Evolutionary conservation across 805 yeast species (phyloP), one percentile per base, ranked within the genome.

Genomic region (Lipomyces lipofer): DNA sequence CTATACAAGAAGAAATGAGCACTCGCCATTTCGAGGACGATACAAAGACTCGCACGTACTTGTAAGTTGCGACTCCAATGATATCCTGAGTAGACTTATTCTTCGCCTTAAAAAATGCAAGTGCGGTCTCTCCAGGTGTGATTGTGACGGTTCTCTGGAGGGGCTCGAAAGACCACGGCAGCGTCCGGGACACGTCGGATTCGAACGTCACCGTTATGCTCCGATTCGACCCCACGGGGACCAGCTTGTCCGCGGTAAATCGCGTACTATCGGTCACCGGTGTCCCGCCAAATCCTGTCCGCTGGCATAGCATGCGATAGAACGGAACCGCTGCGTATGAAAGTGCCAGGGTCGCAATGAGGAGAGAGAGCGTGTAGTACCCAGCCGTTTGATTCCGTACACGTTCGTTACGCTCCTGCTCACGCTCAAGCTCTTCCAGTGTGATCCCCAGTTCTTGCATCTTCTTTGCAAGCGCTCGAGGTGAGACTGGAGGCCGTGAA

Each of bases 61-160:
- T 60, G 70, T 94, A 94, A 0, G 99, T 94, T 1, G 99, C 99
- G 96, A 94, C 94, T 6, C 99, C 99, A 49, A 94, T 88, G 42
- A 94, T 88, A 68, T 94, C 98, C 64, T 87, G 87, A 56, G 85
- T 84, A 42, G 96, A 82, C 56, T 75, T 75, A 67, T 94, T 94
- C 70, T 84, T 87, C 22, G 99, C 99, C 69, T 84, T 86, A 74
- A 89, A 94, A 69, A 94, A 94, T 0, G 96, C 97, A 56, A 94
- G 75, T 0, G 99, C 99, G 2, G 99, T 94, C 71, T 94, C 99
- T 21, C 99, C 99, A 0, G 99, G 99, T 8, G 89, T 83, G 21
- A 94, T 86, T 63, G 83, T 82, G 1, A 94, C 98, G 69, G 91
- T 96, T 59, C 92, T 77, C 68, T 94, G 99, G 70, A 89, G 92